These are phyloP conservation scores for Amanita subjunquillea DNA, from an alignment of 768 basidiomycete species.

Conservation along the genomic window DNA sequence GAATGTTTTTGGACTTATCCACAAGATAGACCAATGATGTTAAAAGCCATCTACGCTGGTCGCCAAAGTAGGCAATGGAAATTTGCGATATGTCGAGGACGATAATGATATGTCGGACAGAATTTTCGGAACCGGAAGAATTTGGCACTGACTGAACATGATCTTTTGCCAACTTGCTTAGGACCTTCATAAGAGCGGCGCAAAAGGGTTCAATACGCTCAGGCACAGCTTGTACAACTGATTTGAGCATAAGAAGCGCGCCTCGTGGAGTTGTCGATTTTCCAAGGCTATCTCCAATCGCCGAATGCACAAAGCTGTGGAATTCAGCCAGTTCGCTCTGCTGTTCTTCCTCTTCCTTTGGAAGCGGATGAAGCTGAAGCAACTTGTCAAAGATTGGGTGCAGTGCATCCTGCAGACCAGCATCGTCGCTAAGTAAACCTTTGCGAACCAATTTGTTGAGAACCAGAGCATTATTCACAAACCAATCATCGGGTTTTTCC, in stretches of 20 bases:
- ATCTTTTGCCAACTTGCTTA: conserved; percentile 81
- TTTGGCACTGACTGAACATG: conserved; percentile 53
- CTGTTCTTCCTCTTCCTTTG: conserved; percentile 72
- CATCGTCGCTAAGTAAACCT: conserved; percentile 75
- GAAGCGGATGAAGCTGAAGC: conserved; percentile 64
- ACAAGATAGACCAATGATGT: conserved; percentile 70
- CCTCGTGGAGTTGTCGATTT: conserved; percentile 66
- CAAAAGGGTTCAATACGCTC: conserved; percentile 80
- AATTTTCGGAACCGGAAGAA: conserved; percentile 42
- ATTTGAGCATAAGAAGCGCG: conserved; percentile 78
- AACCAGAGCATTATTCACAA: conserved; percentile 52
- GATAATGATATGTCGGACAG: conserved; percentile 57
- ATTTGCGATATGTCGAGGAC: conserved; percentile 82
- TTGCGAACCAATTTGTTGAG: conserved; percentile 83
- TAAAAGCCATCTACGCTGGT: conserved; percentile 76
- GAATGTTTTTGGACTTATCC: conserved; percentile 77
- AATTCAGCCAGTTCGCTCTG: conserved; percentile 66
- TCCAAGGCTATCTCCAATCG: conserved; percentile 73
- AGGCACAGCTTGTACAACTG: conserved; percentile 69
- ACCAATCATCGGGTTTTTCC: conserved; percentile 82
- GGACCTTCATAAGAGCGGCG: conserved; percentile 66
- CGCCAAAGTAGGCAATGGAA: conserved; percentile 73
- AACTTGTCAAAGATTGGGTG: conserved; percentile 78
- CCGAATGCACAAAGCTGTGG: conserved; percentile 62
- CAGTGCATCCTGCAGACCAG: conserved; percentile 68